Evolutionary conservation across 1,284 basidiomycete species (phyloP).

Genomic region (Naganishia sp.): DNA sequence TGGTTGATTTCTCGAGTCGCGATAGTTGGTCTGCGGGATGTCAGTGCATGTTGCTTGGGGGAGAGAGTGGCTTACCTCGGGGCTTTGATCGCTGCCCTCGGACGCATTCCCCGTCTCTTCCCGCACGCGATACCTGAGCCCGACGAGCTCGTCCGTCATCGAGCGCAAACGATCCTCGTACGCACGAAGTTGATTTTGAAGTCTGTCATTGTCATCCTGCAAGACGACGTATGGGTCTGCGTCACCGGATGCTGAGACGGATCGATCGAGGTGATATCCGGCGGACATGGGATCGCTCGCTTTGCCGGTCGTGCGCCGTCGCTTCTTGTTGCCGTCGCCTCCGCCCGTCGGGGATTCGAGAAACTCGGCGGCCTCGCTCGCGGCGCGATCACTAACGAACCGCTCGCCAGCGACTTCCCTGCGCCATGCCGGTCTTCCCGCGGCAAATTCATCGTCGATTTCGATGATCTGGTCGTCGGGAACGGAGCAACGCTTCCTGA

Average conservation of each 20-base stretch:
- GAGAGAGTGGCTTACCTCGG: not conserved
- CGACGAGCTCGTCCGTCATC: constrained; percentile 33
- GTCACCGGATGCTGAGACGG: constrained; percentile 28
- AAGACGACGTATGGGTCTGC: constrained; percentile 12
- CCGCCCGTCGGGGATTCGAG: not conserved
- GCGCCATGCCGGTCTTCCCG: constrained; percentile 24
- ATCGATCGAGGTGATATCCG: constrained; percentile 18
- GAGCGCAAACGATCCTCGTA: constrained; percentile 31
- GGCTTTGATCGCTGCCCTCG: constrained; percentile 26
- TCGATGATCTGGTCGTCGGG: constrained; percentile 16
- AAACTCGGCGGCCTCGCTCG: constrained; percentile 15
- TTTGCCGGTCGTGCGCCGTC: not conserved
- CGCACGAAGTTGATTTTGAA: constrained; percentile 23
- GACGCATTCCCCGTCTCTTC: constrained; percentile 18
- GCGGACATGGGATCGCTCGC: not conserved
- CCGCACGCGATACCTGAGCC: constrained; percentile 21
- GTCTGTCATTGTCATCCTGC: constrained; percentile 24
- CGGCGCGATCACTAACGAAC: constrained; percentile 21
- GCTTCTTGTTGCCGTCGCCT: constrained; percentile 7
- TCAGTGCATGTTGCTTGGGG: not conserved
- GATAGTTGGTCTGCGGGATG: constrained; percentile 6
- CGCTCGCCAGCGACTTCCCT: constrained; percentile 28
- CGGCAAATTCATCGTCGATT: constrained; percentile 26
- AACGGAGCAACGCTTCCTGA: constrained; percentile 20
- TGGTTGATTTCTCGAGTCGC: constrained; percentile 8